Conservation (phyloP, 202 grass and related monocot genomes). For the Tripidium arundinaceum region DNA sequence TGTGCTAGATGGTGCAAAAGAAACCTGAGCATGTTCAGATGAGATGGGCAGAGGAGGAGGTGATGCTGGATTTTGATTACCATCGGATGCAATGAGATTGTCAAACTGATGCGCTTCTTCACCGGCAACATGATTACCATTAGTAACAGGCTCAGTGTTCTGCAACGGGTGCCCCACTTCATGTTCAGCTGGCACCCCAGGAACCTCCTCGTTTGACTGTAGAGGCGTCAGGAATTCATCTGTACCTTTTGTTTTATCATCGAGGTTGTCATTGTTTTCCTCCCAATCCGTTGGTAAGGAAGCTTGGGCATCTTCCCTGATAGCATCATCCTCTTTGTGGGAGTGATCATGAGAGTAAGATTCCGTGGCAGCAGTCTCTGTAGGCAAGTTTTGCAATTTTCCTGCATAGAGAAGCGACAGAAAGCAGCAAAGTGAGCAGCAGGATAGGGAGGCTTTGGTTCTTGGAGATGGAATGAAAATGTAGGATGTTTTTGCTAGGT, state of each 20-base stretch:
- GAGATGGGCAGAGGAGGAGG: not conserved
- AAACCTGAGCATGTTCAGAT: not conserved
- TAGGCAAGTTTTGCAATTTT: conserved; percentile 32
- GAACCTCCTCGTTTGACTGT: conserved; percentile 24
- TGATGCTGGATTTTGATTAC: not conserved
- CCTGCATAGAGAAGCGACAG: conserved; percentile 30
- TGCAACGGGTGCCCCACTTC: conserved; percentile 12
- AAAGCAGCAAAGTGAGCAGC: conserved; percentile 11
- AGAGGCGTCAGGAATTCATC: conserved; percentile 5
- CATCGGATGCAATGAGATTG: conserved; percentile 18
- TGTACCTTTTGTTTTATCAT: not conserved
- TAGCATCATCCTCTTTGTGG: conserved; percentile 8
- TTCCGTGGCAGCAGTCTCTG: conserved; percentile 12
- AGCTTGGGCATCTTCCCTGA: conserved; percentile 23
- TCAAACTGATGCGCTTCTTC: conserved; percentile 1
- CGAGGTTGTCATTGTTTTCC: not conserved
- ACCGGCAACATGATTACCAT: not conserved
- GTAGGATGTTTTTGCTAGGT: not conserved
- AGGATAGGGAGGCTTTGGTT: not conserved
- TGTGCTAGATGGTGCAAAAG: conserved; percentile 19
- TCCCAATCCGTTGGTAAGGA: conserved; percentile 1
- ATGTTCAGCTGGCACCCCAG: not conserved
- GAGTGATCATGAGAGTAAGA: conserved; percentile 20
- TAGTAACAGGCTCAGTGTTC: not conserved
- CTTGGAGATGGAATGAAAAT: not conserved